Evolutionary conservation across 164 flowering plant genomes (phyloP), one percentile per base, ranked within the genome.

Genomic region (Echeveria elegans): DNA sequence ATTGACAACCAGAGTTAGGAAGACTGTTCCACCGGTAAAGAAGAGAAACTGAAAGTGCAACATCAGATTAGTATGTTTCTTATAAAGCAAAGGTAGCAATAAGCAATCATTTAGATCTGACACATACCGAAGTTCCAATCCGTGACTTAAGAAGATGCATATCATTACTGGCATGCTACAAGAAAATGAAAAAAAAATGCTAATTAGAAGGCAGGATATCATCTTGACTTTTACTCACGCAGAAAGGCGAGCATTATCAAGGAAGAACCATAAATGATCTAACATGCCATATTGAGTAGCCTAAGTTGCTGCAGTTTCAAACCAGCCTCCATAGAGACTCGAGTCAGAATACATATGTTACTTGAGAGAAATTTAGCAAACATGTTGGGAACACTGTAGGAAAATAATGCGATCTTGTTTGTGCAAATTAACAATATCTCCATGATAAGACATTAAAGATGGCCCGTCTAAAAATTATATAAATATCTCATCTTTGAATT

Each of bases 1-100:
- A 21, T 64, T 64, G 31, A 64, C 67, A 64, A 64, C 48, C 31
- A 64, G 67, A 38, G 67, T 64, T 26, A 64, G 48, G 48, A 64
- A 26, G 18, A 64, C 67, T 2, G 48, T 64, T 64, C 67, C 67
- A 26, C 67, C 40, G 41, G 67, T 64, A 45, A 64, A 64, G 50
- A 64, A 64, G 19, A 64, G 50, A 64, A 64, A 64, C 67, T 64
- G 67, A 16, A 37, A 40, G 43, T 38, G 60, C 31, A 53, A 11
- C 14, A 18, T 10, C 9, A 26, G 26, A 53, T 9, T n/a, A 26
- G 14, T 53, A 52, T 9, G 60, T 26, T 53, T 2, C 2, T 24
- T 9, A 5, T 24, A 53, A 24, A 53, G 30, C 30, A 24, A 24
- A 53, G 60, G 18, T 9, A 53, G 3, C 31, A n/a, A 24, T 53